Evolutionary conservation across 306 rosid genomes (phyloP).

Genomic region (Quercus aquifolioides): DNA sequence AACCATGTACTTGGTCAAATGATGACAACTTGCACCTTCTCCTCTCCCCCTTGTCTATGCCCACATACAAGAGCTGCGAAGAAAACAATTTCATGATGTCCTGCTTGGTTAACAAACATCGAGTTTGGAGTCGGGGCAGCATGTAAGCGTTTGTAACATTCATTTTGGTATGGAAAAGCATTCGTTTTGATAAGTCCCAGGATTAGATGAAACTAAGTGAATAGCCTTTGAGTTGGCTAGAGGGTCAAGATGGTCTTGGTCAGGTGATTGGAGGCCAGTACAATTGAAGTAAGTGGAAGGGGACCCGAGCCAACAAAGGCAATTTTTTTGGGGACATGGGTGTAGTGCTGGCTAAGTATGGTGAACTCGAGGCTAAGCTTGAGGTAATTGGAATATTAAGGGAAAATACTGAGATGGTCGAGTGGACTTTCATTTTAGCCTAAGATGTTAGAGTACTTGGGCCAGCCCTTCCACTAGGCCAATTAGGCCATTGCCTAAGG

Average conservation of each 20-base stretch:
- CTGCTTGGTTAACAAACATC: background rate
- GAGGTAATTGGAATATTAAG: conserved; percentile 68
- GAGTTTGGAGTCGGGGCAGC: background rate
- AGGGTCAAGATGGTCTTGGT: conserved; percentile 42
- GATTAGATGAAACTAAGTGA: conserved; percentile 42
- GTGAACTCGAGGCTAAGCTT: conserved; percentile 64
- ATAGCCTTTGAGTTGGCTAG: conserved; percentile 58
- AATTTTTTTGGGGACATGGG: conserved; percentile 28
- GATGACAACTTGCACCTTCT: conserved; percentile 46
- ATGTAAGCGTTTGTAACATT: conserved; percentile 37
- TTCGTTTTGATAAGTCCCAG: conserved; percentile 53
- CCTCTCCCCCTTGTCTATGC: conserved; percentile 52
- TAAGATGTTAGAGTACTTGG: conserved; percentile 38
- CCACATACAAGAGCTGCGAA: conserved; percentile 72
- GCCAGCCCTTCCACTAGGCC: too few species aligned
- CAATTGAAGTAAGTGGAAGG: conserved; percentile 78
- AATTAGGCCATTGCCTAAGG: too few species aligned
- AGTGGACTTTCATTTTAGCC: conserved; percentile 50
- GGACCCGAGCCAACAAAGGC: conserved; percentile 90
- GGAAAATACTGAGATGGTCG: conserved; percentile 52
- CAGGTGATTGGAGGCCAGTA: conserved; percentile 64
- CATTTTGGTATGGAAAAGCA: conserved; percentile 59
- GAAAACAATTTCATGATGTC: conserved; percentile 26
- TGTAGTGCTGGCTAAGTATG: conserved; percentile 14
- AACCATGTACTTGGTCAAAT: conserved; percentile 54